Evolutionary conservation across 768 basidiomycete species (phyloP), one percentile per base, ranked within the genome.

Genomic region (Cyathus striatus): DNA sequence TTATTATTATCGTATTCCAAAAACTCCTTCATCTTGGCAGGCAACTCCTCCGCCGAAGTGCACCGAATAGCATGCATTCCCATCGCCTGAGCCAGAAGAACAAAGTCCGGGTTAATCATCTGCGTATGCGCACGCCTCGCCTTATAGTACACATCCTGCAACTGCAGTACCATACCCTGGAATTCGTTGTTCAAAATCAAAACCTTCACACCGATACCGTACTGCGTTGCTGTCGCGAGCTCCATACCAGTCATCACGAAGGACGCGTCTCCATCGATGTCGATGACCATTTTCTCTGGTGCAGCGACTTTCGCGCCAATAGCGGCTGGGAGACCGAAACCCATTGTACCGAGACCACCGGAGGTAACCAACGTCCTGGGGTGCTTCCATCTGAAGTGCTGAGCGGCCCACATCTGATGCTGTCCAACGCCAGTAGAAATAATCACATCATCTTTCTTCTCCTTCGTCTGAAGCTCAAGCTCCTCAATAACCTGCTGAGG

Each of bases 241-340:
- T 99, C 96, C 96, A 98, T 99, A 0, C 92, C 95, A 2, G 96
- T 98, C 96, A 98, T 99, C 57, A 89, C 92, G 69, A 98, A 94
- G 17, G 91, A 95, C 0, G 96, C 96, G 60, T 99, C 96, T 7
- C 96, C 96, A 53, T 99, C 96, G 49, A 98, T 84, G 61, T 99
- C 94, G 38, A 99, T 71, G 44, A 99, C 95, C 42, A 78, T 86
- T 68, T 98, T 98, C 21, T 91, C 64, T 0, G 95, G 95, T 1
- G 86, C 86, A 18, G 91, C 96, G 25, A 99, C 93, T 64, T 99
- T 99, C 50, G 95, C 95, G 37, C 96, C 96, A 45, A 98, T 90
- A 38, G 93, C 89, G 0, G 91, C 73, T 1, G 95, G 96, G 0
- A 99, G 75, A 56, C 96, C 95, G 63, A 90, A 99, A 54, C 95